Evolutionary conservation across 2,329 filamentous ascomycete genomes (phyloP).

Genomic region (Talaromyces sp.): DNA sequence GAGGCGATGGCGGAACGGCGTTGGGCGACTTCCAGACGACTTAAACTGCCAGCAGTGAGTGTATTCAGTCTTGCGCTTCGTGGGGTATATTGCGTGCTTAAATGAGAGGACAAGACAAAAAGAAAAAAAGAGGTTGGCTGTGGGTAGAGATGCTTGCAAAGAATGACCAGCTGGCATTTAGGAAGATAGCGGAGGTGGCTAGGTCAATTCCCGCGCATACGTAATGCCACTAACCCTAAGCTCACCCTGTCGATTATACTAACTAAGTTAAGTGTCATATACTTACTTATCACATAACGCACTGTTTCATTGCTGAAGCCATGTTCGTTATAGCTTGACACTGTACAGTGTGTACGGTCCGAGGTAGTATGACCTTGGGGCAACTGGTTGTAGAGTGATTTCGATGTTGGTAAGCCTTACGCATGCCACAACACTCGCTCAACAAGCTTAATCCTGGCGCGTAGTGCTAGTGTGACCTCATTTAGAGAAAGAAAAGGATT

Average conservation of each 20-base stretch:
- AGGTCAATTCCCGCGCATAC: background rate
- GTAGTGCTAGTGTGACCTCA: background rate
- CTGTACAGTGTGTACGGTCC: background rate
- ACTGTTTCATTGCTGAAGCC: background rate
- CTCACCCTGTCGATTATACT: background rate
- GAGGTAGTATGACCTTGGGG: background rate
- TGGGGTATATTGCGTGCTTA: background rate
- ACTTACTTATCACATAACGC: too few species aligned
- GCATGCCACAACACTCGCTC: background rate
- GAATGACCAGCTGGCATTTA: slow-evolving; percentile 15
- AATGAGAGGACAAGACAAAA: background rate
- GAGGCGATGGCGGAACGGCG: background rate
- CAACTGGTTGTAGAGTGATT: background rate
- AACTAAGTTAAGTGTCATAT: too few species aligned
- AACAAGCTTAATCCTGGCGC: background rate
- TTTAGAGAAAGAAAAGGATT: background rate
- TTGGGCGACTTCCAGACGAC: background rate
- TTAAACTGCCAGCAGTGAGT: slow-evolving; percentile 1
- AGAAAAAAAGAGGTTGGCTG: background rate
- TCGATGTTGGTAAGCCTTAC: background rate
- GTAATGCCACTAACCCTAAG: background rate
- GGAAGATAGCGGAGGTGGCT: background rate
- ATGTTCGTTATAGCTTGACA: background rate
- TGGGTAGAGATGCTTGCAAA: background rate
- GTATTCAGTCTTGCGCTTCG: background rate